Conservation (phyloP, 306 rosid species). For the Cotoneaster glaucophyllus region DNA sequence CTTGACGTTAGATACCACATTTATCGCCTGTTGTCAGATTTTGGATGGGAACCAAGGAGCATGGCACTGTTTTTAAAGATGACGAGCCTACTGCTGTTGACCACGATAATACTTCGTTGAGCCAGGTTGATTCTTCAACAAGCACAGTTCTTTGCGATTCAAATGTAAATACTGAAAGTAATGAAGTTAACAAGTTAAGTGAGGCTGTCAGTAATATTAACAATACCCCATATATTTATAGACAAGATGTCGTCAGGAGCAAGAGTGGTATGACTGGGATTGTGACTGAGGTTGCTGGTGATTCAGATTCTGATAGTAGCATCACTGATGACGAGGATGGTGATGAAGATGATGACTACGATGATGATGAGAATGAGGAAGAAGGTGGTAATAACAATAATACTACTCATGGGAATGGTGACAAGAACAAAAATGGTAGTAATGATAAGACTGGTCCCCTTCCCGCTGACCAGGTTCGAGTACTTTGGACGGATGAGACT, state of each 20-base stretch:
- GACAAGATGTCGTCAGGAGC: slow-evolving; percentile 80
- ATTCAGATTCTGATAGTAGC: slow-evolving; percentile 73
- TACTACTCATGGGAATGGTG: slow-evolving; percentile 31
- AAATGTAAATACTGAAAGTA: slow-evolving; percentile 37
- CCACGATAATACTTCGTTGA: slow-evolving; percentile 17
- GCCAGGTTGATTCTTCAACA: slow-evolving; percentile 16
- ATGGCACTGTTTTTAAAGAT: slow-evolving; percentile 26
- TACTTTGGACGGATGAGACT: slow-evolving; percentile 84
- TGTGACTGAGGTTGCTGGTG: slow-evolving; percentile 93
- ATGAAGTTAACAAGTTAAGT: slow-evolving; percentile 31
- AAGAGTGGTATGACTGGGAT: slow-evolving; percentile 58
- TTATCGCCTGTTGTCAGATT: slow-evolving; percentile 14
- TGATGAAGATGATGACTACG: slow-evolving; percentile 34
- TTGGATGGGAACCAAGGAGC: slow-evolving; percentile 57
- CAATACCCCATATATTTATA: slow-evolving; percentile 43
- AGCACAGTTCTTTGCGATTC: slow-evolving; percentile 18
- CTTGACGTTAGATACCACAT: slow-evolving; percentile 7
- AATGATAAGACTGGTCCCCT: slow-evolving; percentile 51
- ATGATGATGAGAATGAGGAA: slow-evolving; percentile 29
- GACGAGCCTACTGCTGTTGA: slow-evolving; percentile 32
- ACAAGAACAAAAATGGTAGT: slow-evolving; percentile 19
- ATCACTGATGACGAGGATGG: slow-evolving; percentile 63
- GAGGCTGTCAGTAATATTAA: slow-evolving; percentile 23
- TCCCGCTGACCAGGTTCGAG: slow-evolving; percentile 68
- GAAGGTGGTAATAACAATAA: slow-evolving; percentile 35